Base-by-base conservation (phyloP, 2,329 filamentous ascomycete species). In the Blumeriella jaapii region DNA sequence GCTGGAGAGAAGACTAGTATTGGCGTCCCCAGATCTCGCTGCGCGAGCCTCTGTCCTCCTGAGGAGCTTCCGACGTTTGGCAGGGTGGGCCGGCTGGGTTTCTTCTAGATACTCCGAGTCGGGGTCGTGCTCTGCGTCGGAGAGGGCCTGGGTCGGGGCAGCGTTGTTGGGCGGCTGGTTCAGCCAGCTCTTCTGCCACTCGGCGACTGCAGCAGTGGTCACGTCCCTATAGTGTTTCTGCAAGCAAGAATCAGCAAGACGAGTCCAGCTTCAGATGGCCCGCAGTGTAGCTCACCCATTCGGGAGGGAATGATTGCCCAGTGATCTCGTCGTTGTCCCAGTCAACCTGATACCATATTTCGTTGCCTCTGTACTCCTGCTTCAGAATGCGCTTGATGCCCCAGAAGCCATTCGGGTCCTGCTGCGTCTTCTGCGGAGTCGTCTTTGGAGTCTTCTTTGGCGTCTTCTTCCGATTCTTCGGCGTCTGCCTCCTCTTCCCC, bases 301-400 rank as follows among this genome's bases (percentile, higher is more conserved):
- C 74, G 78, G 30, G 57, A 66, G 7, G 64, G 64, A 65, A 76
- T 1, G 43, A 40, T 41, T 64, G 51, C 12, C 67, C 68, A 24
- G 68, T 70, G 2, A 46, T 40, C n/a, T 61, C 55, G 47, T 74
- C 56, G 39, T 67, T 63, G 30, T 61, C 63, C 74, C 74, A 78
- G 48, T 74, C 64, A 34, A 78, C 63, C 3, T 61, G 50, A 45
- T 74, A 78, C 6, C 22, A 23, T 6, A 29, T 6, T 7, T 17
- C 14, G 4, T 18, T 25, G 12, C 17, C 29, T 3, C 26, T 24
- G 4, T 27, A 9, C 20, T 32, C 23, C 7, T 38, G 12, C 7
- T 29, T 13, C 13, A 38, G 8, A 5, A 38, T 38, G 5, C 26
- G 13, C 18, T 30, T 36, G 17, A 19, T 23, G 2, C 7, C 10